phyloP scores from a whole-genome alignment of 2,329 filamentous ascomycete species.

The Stemphylium vesicarium region DNA sequence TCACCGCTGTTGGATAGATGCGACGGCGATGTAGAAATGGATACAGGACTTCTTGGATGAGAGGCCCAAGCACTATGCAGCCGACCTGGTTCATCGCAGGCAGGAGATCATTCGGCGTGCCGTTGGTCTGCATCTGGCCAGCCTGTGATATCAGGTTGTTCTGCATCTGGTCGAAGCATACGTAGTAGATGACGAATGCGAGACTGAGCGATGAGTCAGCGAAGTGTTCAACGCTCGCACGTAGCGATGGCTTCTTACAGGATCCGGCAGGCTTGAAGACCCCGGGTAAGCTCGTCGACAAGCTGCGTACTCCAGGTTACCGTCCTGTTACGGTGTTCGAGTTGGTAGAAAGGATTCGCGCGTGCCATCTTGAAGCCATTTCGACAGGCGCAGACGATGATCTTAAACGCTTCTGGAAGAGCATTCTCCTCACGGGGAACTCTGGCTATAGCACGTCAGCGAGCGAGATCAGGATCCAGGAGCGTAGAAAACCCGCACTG shows the following conservation, averaged over 20 bases:
- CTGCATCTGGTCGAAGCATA: slow-evolving; percentile 35
- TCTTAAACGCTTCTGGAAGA: slow-evolving; percentile 4
- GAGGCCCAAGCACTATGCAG: slow-evolving; percentile 29
- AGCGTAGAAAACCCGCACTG: neutral
- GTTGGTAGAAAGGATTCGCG: slow-evolving; percentile 20
- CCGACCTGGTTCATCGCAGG: slow-evolving; percentile 25
- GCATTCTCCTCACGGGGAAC: neutral
- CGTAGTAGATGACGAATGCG: slow-evolving; percentile 35
- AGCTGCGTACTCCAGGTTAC: slow-evolving; percentile 27
- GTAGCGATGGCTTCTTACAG: slow-evolving; percentile 13
- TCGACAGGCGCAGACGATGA: slow-evolving; percentile 10
- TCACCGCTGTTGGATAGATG: slow-evolving; percentile 23
- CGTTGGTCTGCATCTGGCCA: slow-evolving; percentile 31
- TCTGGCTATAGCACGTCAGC: neutral
- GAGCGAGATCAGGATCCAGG: neutral
- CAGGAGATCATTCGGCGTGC: slow-evolving; percentile 41
- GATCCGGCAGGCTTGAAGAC: slow-evolving; percentile 28
- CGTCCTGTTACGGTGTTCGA: neutral
- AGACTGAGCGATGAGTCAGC: slow-evolving; percentile 16
- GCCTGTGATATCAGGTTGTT: slow-evolving; percentile 43
- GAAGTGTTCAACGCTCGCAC: neutral
- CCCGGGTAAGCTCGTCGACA: slow-evolving; percentile 28
- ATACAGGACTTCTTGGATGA: slow-evolving; percentile 28
- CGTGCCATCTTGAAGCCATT: slow-evolving; percentile 22
- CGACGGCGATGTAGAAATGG: slow-evolving; percentile 20